Evolutionary conservation across 108 stramenopile species (phyloP), one percentile per base, ranked within the genome.

Genomic region (Fistulifera pelliculosa): DNA sequence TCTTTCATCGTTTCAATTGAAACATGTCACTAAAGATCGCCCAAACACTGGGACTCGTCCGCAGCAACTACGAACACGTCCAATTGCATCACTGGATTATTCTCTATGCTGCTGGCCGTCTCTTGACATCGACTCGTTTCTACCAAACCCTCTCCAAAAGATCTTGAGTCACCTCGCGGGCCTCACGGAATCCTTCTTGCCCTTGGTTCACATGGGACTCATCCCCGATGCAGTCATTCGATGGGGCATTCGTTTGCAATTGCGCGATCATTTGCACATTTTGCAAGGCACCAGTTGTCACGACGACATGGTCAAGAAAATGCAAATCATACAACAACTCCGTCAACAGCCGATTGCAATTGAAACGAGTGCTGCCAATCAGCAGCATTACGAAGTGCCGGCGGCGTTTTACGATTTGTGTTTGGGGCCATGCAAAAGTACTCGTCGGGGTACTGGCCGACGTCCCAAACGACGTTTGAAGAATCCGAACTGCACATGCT

Each of bases 301-400:
- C 38, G 56, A 52, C 12, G 81, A 87, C 41, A 28, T 75, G 51
- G 40, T 47, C 7, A 27, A 25, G 11, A 87, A 87, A 50, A 60
- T 83, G 59, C 24, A 48, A 6, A 83, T 83, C 55, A 62, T 83
- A 16, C 11, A 60, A 17, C 68, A 80, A 51, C 54, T 87, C 1
- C 64, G 70, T 28, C 54, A 52, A 2, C 75, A 70, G 70, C 73
- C 90, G 52, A 96, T 96, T 61, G 97, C 97, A 28, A 84, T 87
- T 62, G 74, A 76, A 15, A 87, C 91, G 19, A 62, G 79, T 6
- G 90, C 51, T 25, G 96, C 98, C 15, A 97, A 97, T 66, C 80
- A 86, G 24, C 98, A 99, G 68, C 98, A 99, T 70, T 99, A 99
- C 64, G 98, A 99, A 61, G 94, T 99, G 11, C 94, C 87, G 35